phyloP scores from a whole-genome alignment of 176 grass and related monocot species.

The Aegilops longissima region DNA sequence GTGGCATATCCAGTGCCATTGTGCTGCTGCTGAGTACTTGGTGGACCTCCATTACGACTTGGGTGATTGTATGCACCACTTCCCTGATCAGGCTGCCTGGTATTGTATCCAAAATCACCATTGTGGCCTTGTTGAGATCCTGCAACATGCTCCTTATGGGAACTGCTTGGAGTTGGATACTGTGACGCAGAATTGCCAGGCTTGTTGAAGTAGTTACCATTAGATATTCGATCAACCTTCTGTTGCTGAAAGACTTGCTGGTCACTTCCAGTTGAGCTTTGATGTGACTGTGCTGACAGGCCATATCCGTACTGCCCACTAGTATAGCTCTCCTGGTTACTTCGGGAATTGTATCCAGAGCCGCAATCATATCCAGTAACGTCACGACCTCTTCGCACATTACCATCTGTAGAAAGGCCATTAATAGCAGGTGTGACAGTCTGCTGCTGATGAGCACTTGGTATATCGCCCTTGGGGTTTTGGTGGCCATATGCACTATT shows the following conservation, averaged over 20 bases:
- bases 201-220: conserved; percentile 19
- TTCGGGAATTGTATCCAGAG: conserved; percentile 29
- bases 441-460: conserved; percentile 23
- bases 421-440: conserved; percentile 27
- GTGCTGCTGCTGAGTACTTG: conserved; percentile 22
- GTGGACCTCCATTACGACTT: conserved; percentile 19
- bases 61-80: conserved; percentile 24
- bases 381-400: background rate
- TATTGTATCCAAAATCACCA: conserved; percentile 32
- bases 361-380: conserved; percentile 19
- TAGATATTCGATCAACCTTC: conserved; percentile 31
- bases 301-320: conserved; percentile 33
- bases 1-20: conserved; percentile 21
- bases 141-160: conserved; percentile 17
- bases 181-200: conserved; percentile 7
- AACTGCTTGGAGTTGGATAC: conserved; percentile 34
- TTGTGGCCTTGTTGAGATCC: conserved; percentile 41
- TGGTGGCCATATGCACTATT: conserved; percentile 22
- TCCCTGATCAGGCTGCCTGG: conserved; percentile 27
- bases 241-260: conserved; percentile 38
- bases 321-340: conserved; percentile 32
- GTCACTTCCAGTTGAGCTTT: conserved; percentile 29
- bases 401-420: conserved; percentile 20
- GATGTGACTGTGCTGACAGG: conserved; percentile 29
- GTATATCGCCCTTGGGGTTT: conserved; percentile 3